Evolutionary conservation across 2,329 filamentous ascomycete genomes (phyloP).

Genomic region (Meredithiella fracta): DNA sequence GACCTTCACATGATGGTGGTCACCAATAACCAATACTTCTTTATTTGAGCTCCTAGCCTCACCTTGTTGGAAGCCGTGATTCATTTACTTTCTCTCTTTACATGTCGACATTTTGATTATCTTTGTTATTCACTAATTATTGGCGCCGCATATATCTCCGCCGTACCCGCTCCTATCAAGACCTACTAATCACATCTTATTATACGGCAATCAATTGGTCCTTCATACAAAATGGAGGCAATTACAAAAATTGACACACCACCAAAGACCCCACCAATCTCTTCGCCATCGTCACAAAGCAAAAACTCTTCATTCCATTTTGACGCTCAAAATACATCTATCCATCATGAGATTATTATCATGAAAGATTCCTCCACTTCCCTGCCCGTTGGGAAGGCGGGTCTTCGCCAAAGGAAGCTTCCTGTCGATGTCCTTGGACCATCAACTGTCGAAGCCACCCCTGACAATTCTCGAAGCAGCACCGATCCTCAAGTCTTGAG

Average conservation of each 20-base stretch:
- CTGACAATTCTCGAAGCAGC: not conserved
- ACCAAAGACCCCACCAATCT: conserved; percentile 5
- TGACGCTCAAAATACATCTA: not conserved
- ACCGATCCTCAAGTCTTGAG: conserved; percentile 13
- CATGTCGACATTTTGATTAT: no score
- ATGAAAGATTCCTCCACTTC: not conserved
- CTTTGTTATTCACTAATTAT: no score
- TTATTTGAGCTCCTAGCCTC: no score
- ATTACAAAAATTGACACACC: conserved; percentile 4
- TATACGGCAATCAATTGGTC: no score
- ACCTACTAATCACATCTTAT: no score
- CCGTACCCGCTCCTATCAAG: no score
- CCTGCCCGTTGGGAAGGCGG: not conserved
- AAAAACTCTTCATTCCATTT: not conserved
- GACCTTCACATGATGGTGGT: not conserved
- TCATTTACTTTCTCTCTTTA: no score
- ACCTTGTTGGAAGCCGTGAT: no score
- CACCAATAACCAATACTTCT: no score
- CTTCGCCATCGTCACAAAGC: conserved; percentile 1
- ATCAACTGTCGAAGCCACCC: not conserved
- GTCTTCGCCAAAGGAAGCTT: not conserved
- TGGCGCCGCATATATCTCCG: not conserved
- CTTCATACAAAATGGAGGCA: conserved; percentile 7
- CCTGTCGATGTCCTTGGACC: not conserved
- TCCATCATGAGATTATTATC: not conserved